Conservation (phyloP, 208 protist species). For the Balamuthia mandrillaris region DNA sequence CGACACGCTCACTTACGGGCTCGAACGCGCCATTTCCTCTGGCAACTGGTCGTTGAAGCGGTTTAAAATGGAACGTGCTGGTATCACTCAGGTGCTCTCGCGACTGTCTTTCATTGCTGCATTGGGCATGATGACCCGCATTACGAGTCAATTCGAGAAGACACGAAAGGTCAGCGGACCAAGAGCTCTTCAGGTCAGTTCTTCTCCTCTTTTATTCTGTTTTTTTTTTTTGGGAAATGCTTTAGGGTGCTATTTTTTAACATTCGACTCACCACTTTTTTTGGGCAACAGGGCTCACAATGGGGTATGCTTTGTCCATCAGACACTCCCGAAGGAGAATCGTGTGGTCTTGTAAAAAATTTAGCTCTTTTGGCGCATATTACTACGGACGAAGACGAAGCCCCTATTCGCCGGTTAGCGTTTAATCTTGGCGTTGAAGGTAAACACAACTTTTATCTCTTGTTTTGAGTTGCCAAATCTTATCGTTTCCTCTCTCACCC, state of each 20-base stretch:
- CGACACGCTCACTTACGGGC: conserved; percentile 93
- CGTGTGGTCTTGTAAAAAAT: conserved; percentile 99
- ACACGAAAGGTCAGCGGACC: conserved; percentile 95
- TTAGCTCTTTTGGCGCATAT: conserved; percentile 97
- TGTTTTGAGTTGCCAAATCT: too few relatives aligned
- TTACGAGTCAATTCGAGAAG: conserved; percentile 98
- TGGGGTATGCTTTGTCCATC: conserved; percentile 99
- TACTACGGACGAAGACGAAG: conserved; percentile 92
- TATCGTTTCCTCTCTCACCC: too few relatives aligned
- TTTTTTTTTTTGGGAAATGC: too few relatives aligned
- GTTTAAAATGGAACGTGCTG: conserved; percentile 89
- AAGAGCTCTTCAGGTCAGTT: conserved; percentile 59
- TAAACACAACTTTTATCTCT: neutral
- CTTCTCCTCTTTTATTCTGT: too few relatives aligned
- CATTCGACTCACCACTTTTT: too few relatives aligned
- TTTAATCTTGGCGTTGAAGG: conserved; percentile 74
- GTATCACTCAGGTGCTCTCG: conserved; percentile 91
- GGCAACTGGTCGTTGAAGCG: conserved; percentile 96
- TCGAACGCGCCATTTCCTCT: conserved; percentile 93
- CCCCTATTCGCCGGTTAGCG: conserved; percentile 65
- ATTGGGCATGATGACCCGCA: conserved; percentile 98
- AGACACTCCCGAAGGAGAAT: conserved; percentile 98
- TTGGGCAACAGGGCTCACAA: conserved; percentile 97
- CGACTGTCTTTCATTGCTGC: conserved; percentile 97
- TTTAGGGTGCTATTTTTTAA: too few relatives aligned